These are phyloP conservation scores for Pleurotus ostreatus DNA, from an alignment of 768 basidiomycete genomes.

Conservation along the genomic window DNA sequence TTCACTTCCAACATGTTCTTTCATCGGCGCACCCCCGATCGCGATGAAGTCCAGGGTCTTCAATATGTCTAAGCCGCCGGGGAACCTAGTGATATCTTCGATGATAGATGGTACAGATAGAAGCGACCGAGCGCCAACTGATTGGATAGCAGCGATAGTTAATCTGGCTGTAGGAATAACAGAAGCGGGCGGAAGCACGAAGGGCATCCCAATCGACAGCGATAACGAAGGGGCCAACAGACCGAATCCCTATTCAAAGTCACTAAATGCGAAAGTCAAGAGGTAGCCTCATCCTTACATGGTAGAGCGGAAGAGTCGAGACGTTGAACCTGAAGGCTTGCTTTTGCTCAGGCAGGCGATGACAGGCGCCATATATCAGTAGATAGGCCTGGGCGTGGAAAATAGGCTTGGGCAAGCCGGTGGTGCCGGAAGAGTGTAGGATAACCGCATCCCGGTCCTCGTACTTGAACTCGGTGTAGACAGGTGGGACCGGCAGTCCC, in stretches of 20 bases:
- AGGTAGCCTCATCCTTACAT: slow-evolving; percentile 20
- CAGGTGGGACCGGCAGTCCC: slow-evolving; percentile 20
- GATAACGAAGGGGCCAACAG: slow-evolving; percentile 29
- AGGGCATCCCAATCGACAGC: slow-evolving; percentile 33
- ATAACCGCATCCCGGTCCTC: slow-evolving; percentile 35
- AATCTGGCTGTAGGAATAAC: slow-evolving; percentile 31
- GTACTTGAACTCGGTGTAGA: slow-evolving; percentile 17
- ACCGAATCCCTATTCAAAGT: slow-evolving; percentile 29
- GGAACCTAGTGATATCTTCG: slow-evolving; percentile 28
- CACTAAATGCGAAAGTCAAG: background rate
- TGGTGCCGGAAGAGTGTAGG: slow-evolving; percentile 49
- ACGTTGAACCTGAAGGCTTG: slow-evolving; percentile 26
- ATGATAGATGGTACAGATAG: slow-evolving; percentile 36
- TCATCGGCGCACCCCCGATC: slow-evolving; percentile 36
- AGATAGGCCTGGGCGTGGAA: slow-evolving; percentile 29
- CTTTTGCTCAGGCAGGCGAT: slow-evolving; percentile 27
- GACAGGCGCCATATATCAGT: slow-evolving; percentile 29
- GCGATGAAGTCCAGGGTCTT: slow-evolving; percentile 28
- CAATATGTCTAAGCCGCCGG: slow-evolving; percentile 22
- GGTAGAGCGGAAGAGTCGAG: slow-evolving; percentile 35
- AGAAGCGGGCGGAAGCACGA: slow-evolving; percentile 29
- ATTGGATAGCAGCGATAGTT: slow-evolving; percentile 18
- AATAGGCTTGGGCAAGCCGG: slow-evolving; percentile 47
- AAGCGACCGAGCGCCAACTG: slow-evolving; percentile 26
- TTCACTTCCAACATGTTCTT: slow-evolving; percentile 26